A percentile compares a stretch with the other conserved stretches of the same genome.
Conservation (phyloP, 164 flowering plant species). For the Vitis cinerea region DNA sequence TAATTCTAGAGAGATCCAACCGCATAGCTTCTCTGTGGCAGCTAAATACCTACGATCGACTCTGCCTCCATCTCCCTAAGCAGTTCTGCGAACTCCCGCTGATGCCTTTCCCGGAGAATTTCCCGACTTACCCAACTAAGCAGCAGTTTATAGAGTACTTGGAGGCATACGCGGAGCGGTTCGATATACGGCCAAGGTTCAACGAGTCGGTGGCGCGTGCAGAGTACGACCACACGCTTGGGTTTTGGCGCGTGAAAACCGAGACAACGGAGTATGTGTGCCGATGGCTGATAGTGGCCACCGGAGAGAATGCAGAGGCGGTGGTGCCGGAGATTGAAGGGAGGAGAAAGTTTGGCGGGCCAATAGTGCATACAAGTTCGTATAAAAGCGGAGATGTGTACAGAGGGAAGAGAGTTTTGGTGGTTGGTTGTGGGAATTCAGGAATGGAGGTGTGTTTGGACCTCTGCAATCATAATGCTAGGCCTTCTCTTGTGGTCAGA, state of each 20-base stretch:
- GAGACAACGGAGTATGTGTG: slow-evolving; percentile 34
- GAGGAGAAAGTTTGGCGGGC: slow-evolving; percentile 36
- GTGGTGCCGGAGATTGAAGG: slow-evolving; percentile 62
- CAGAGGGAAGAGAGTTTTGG: slow-evolving; percentile 38
- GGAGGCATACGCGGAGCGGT: slow-evolving; percentile 37
- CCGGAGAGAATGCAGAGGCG: slow-evolving; percentile 68
- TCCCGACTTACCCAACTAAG: slow-evolving; percentile 64
- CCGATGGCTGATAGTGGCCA: slow-evolving; percentile 64
- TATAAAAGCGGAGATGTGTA: slow-evolving; percentile 48
- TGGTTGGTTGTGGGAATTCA: slow-evolving; percentile 60
- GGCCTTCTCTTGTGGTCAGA: slow-evolving; percentile 51
- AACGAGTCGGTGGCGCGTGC: slow-evolving; percentile 42
- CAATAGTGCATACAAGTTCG: slow-evolving; percentile 42
- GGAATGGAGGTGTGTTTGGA: slow-evolving; percentile 75
- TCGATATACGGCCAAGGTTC: slow-evolving; percentile 46
- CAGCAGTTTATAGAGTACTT: slow-evolving; percentile 50
- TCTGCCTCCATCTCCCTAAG: slow-evolving; percentile 66
- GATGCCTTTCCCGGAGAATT: slow-evolving; percentile 49
- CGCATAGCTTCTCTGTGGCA: slow-evolving; percentile 82
- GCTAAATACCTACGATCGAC: slow-evolving; percentile 64
- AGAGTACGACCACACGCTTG: slow-evolving; percentile 36
- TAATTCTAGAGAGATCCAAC: slow-evolving; percentile 53
- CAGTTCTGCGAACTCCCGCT: slow-evolving; percentile 72
- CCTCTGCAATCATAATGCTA: slow-evolving; percentile 50
- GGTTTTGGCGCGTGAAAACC: slow-evolving; percentile 51